phyloP scores from a whole-genome alignment of 345 rosid species.

The Syzygium jambos region DNA sequence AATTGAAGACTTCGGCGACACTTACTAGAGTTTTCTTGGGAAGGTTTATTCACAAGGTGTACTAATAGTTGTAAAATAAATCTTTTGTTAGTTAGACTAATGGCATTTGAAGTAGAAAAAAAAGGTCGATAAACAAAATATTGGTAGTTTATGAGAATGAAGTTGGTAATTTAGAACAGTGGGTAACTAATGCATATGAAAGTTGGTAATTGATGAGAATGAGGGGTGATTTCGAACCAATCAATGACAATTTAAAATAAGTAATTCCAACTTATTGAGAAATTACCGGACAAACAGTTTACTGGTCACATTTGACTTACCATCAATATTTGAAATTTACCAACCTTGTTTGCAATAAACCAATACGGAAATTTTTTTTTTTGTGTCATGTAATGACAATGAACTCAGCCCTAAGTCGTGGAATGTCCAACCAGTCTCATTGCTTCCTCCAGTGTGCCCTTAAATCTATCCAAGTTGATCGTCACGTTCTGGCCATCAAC shows the following conservation, averaged over 20 bases:
- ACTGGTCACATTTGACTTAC: neutral
- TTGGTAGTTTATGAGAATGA: neutral
- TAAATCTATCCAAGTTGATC: constrained; percentile 20
- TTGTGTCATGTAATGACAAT: neutral
- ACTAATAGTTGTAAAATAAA: neutral
- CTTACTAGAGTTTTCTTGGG: neutral
- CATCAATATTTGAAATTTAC: neutral
- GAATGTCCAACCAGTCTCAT: constrained; percentile 1
- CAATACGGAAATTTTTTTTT: neutral
- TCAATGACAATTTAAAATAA: neutral
- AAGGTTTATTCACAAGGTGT: neutral
- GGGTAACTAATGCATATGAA: neutral
- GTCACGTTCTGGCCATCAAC: constrained; percentile 23
- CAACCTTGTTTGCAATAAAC: neutral
- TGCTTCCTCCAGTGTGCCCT: constrained; percentile 20
- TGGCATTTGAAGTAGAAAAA: neutral
- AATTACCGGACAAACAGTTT: neutral
- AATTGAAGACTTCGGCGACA: neutral
- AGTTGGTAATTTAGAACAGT: neutral
- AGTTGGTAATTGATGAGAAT: neutral
- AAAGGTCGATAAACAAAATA: neutral
- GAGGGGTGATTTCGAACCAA: neutral
- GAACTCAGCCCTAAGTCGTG: neutral
- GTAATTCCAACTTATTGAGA: neutral
- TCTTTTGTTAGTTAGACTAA: neutral